phyloP scores from a whole-genome alignment of 2,329 filamentous ascomycete species.

The Didymella segeticola region DNA sequence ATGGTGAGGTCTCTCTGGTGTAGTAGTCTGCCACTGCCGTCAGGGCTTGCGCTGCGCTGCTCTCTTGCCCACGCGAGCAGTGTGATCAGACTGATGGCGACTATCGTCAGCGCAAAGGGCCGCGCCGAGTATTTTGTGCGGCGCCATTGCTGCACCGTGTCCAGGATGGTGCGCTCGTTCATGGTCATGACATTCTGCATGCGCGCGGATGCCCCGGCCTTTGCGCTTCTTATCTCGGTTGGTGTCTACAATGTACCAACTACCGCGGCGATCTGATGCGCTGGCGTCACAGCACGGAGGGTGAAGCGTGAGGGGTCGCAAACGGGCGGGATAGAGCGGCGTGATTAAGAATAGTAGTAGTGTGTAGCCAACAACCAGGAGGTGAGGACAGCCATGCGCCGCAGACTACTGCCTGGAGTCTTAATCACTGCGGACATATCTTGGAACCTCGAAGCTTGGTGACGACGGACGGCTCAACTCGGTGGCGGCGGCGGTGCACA shows the following conservation, averaged over 20 bases:
- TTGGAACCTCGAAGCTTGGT: conserved; percentile 9
- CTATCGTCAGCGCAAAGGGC: conserved; percentile 46
- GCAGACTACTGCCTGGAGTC: background rate
- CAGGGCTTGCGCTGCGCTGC: conserved; percentile 7
- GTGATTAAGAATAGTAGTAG: background rate
- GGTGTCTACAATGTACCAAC: too few relatives aligned
- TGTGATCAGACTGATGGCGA: conserved; percentile 38
- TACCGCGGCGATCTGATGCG: conserved; percentile 9
- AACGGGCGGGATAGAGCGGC: background rate
- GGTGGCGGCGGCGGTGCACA: conserved; percentile 7
- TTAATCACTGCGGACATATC: conserved; percentile 8
- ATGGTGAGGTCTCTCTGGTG: conserved; percentile 29
- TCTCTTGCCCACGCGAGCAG: conserved; percentile 38
- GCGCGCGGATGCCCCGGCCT: conserved; percentile 9
- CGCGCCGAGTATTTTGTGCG: conserved; percentile 46
- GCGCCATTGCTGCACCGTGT: conserved; percentile 32
- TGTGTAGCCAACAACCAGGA: background rate
- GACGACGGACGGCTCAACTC: background rate
- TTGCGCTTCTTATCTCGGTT: background rate
- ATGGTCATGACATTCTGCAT: conserved; percentile 30
- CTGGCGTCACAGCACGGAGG: conserved; percentile 20
- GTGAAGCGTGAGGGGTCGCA: conserved; percentile 23
- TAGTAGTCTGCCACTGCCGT: conserved; percentile 4
- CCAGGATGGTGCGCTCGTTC: conserved; percentile 27
- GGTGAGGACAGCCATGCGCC: conserved; percentile 1